Evolutionary conservation across 2,329 filamentous ascomycete species (phyloP).

Genomic region (Diplodia corticola): DNA sequence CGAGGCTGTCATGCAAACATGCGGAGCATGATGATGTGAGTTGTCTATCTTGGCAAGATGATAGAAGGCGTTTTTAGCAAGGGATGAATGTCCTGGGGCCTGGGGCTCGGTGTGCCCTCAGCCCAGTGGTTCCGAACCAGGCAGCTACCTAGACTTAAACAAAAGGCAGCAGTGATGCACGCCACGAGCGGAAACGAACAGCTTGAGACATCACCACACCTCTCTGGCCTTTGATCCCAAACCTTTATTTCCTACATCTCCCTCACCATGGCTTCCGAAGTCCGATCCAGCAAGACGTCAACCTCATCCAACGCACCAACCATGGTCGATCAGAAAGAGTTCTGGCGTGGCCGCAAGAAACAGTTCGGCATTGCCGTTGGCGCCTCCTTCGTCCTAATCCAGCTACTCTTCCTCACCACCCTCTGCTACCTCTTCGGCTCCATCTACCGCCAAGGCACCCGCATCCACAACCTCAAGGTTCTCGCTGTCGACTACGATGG

Average conservation of each 20-base stretch:
- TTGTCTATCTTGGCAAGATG: not conserved
- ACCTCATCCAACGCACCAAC: not conserved
- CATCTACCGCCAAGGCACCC: constrained; percentile 36
- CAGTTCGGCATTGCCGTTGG: not conserved
- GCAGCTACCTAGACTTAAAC: not conserved
- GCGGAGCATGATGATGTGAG: no score
- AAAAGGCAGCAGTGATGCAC: not conserved
- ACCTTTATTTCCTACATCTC: not conserved
- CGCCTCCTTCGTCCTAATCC: constrained; percentile 27
- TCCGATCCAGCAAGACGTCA: not conserved
- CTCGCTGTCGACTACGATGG: constrained; percentile 44
- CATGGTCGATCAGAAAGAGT: not conserved
- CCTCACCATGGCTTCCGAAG: not conserved
- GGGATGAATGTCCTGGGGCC: not conserved
- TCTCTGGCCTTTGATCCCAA: not conserved
- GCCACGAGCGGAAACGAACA: not conserved
- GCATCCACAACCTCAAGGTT: constrained; percentile 39
- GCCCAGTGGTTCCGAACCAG: not conserved
- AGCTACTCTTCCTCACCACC: constrained; percentile 40
- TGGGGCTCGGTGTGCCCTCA: not conserved
- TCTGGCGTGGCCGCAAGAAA: constrained; percentile 11
- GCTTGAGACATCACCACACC: not conserved
- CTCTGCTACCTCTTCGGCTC: constrained; percentile 43
- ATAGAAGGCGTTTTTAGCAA: not conserved
- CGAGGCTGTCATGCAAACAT: no score